Evolutionary conservation across 1,284 basidiomycete genomes (phyloP).

Genomic region (Cystobasidiaceae sp.): DNA sequence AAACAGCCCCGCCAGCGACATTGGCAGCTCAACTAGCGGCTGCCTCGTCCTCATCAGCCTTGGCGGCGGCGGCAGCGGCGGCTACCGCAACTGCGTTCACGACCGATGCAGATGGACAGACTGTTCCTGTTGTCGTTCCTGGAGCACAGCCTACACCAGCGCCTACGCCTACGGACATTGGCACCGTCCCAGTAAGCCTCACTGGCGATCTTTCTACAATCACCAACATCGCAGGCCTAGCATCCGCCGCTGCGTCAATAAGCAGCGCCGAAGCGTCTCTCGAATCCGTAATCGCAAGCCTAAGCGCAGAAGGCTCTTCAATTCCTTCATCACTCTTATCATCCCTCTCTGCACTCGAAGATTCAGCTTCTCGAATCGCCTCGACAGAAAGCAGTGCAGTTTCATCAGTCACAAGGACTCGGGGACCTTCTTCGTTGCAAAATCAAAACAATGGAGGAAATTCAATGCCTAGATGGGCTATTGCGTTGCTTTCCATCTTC

Average conservation of each 20-base stretch:
- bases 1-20: constrained; percentile 35
- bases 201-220: not conserved
- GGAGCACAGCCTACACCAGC: not conserved
- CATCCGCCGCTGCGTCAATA: constrained; percentile 3
- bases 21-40: constrained; percentile 36
- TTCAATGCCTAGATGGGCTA: constrained; percentile 74
- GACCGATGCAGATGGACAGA: not conserved
- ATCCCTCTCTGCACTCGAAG: not conserved
- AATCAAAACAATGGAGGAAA: constrained; percentile 52
- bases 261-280: constrained; percentile 8
- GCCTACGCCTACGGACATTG: not conserved
- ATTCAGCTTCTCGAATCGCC: not conserved
- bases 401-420: constrained; percentile 1
- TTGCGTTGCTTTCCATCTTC: constrained; percentile 73
- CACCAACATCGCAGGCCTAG: constrained; percentile 4
- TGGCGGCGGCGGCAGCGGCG: not conserved
- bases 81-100: not conserved
- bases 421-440: constrained; percentile 33
- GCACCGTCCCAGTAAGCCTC: not conserved
- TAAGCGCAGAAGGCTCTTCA: not conserved
- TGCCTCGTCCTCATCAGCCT: constrained; percentile 21
- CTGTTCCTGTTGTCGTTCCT: not conserved
- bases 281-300: not conserved
- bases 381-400: constrained; percentile 5
- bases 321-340: not conserved